These are phyloP conservation scores for Dictyostelium brefeldianum DNA, from an alignment of 78 protist species.

Conservation along the genomic window DNA sequence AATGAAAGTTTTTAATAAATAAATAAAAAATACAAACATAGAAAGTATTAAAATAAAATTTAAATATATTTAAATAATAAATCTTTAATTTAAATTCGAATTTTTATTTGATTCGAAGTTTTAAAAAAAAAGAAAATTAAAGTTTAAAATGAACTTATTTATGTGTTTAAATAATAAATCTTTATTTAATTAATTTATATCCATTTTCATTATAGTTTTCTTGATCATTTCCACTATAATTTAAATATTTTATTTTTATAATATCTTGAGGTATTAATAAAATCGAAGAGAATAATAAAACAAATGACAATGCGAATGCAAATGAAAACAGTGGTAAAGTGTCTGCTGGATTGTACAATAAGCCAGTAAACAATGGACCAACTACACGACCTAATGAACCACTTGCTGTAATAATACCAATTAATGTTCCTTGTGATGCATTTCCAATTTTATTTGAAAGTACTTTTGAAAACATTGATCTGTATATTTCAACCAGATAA, in stretches of 20 bases:
- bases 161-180: too few species aligned
- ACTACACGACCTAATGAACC: slow-evolving; percentile 64
- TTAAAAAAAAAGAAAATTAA: too few species aligned
- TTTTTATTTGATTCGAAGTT: too few species aligned
- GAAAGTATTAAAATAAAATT: too few species aligned
- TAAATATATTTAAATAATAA: too few species aligned
- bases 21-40: too few species aligned
- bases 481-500: too few species aligned
- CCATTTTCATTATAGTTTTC: neutral
- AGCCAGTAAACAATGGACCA: slow-evolving; percentile 34
- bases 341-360: neutral
- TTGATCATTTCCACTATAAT: neutral
- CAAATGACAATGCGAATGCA: neutral
- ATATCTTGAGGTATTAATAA: slow-evolving; percentile 4
- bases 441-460: neutral
- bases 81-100: too few species aligned
- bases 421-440: slow-evolving; percentile 48
- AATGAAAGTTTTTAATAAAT: too few species aligned
- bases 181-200: too few species aligned
- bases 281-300: neutral
- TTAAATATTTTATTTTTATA: slow-evolving; percentile 16
- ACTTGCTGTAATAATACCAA: slow-evolving; percentile 60
- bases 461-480: slow-evolving; percentile 42
- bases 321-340: neutral
- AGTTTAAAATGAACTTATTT: too few species aligned